Percentiles rank a stretch among this genome's conserved stretches.
Conservation (phyloP, 306 rosid genomes). For the Oxytropis ochrocephala region DNA sequence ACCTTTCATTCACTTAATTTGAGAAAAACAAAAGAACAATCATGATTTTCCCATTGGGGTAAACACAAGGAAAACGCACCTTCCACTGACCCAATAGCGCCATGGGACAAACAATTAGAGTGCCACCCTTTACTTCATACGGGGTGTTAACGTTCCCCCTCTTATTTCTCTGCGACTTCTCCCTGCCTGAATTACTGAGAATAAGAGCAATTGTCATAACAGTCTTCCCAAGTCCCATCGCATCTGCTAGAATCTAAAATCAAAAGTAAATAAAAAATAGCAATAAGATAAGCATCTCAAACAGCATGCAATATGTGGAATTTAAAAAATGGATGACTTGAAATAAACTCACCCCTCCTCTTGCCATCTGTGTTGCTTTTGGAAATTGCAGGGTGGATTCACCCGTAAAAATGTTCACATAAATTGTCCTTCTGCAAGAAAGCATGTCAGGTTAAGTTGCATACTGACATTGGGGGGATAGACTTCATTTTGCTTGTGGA, state of each 20-base stretch:
- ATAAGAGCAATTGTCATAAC: constrained; percentile 86
- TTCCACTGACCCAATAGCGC: constrained; percentile 91
- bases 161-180: constrained; percentile 16
- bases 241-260: constrained; percentile 71
- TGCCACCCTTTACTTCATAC: constrained; percentile 49
- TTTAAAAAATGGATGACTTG: not conserved
- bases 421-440: constrained; percentile 54
- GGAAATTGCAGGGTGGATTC: constrained; percentile 64
- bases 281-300: constrained; percentile 14
- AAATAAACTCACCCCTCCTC: constrained; percentile 82
- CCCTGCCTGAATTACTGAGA: constrained; percentile 48
- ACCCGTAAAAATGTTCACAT: constrained; percentile 71
- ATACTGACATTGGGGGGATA: not conserved
- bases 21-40: not conserved
- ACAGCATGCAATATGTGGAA: not conserved
- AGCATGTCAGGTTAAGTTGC: not conserved
- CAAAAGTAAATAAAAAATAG: not conserved
- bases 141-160: constrained; percentile 6
- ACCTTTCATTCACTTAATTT: not conserved
- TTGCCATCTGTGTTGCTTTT: constrained; percentile 65
- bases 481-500: not conserved
- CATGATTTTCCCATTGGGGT: not conserved
- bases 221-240: constrained; percentile 97
- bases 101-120: constrained; percentile 90
- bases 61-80: constrained; percentile 30